Evolutionary conservation across 768 basidiomycete species (phyloP).

Genomic region (Sporobolomyces roseus): DNA sequence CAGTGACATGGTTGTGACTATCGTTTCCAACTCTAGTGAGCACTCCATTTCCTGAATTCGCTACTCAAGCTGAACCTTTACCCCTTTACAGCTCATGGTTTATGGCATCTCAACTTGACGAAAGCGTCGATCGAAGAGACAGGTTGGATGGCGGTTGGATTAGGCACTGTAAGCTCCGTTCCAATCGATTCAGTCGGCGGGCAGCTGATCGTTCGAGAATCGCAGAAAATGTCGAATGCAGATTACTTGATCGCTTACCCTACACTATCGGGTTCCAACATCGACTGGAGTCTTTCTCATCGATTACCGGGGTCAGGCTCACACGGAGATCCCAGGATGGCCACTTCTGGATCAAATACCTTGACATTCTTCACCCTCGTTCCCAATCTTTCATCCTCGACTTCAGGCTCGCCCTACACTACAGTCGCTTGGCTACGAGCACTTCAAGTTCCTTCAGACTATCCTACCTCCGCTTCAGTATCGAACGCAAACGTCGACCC

Average conservation of each 20-base stretch:
- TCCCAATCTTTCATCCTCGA: constrained; percentile 20
- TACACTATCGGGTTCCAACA: background rate
- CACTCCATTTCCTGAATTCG: background rate
- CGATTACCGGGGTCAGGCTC: constrained; percentile 3
- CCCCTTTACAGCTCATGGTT: constrained; percentile 19
- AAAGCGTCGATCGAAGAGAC: background rate
- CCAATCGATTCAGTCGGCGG: no score
- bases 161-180: constrained; percentile 20
- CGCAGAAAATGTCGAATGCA: constrained; percentile 28
- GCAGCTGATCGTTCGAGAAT: background rate
- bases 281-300: constrained; percentile 26
- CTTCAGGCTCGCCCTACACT: constrained; percentile 1
- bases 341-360: background rate
- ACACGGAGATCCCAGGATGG: constrained; percentile 11
- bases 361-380: constrained; percentile 14
- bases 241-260: constrained; percentile 36
- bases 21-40: constrained; percentile 25
- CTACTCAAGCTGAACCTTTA: background rate
- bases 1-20: background rate
- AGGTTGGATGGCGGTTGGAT: constrained; percentile 25
- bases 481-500: background rate
- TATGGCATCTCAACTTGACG: constrained; percentile 28
- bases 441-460: background rate
- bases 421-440: constrained; percentile 19
- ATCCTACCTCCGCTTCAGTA: background rate